These are phyloP conservation scores for Sporothrix dimorphospora DNA, from an alignment of 2,329 filamentous ascomycete genomes.

Conservation along the genomic window DNA sequence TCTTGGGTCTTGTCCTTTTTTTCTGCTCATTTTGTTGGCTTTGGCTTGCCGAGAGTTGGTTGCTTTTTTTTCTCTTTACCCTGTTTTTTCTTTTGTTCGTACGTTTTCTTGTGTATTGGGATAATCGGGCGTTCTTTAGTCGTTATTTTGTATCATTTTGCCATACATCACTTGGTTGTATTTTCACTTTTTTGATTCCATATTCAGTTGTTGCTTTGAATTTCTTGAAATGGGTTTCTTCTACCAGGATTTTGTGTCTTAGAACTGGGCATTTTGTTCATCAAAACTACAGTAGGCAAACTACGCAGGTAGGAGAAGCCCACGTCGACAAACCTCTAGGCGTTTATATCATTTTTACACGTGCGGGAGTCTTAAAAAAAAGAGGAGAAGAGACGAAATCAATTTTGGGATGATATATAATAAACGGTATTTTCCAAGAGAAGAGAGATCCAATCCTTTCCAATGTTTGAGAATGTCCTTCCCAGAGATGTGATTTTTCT, in stretches of 20 bases:
- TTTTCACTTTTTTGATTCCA: background rate
- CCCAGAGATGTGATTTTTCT: slow-evolving; percentile 1
- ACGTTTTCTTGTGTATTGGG: background rate
- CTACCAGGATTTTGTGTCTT: too few relatives aligned
- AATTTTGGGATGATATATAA: background rate
- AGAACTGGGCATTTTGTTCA: too few relatives aligned
- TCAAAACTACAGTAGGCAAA: too few relatives aligned
- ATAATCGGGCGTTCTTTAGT: slow-evolving; percentile 22
- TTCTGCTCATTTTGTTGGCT: slow-evolving; percentile 12
- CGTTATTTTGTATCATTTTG: background rate
- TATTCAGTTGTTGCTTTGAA: background rate
- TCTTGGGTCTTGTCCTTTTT: slow-evolving; percentile 5
- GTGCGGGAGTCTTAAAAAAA: too few relatives aligned
- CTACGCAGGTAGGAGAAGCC: too few relatives aligned
- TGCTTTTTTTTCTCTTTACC: background rate
- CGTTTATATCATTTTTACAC: too few relatives aligned
- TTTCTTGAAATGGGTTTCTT: background rate
- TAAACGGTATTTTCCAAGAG: background rate
- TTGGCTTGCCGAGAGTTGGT: slow-evolving; percentile 4
- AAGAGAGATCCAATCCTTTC: too few relatives aligned
- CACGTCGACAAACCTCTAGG: too few relatives aligned
- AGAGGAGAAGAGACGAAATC: background rate
- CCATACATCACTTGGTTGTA: slow-evolving; percentile 14
- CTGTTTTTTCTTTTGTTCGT: background rate
- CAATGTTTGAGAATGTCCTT: background rate